Percentiles rank a stretch among this genome's conserved stretches.
Evolutionary conservation across 805 yeast genomes (phyloP).

Genomic region (Blastobotrys peoriensis): DNA sequence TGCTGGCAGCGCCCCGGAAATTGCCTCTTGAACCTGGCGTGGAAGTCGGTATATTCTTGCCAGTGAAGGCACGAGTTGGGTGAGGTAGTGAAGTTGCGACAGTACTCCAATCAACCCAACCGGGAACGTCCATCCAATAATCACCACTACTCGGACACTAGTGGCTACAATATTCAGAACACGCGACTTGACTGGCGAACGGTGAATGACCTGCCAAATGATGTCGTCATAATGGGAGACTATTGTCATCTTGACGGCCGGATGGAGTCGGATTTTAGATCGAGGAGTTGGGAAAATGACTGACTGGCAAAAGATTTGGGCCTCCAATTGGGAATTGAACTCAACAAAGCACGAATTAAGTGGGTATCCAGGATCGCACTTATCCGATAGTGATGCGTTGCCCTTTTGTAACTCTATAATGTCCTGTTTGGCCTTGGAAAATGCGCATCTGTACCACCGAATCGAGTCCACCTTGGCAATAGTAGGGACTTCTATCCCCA

Average conservation of each 20-base stretch:
- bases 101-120: constrained; percentile 74
- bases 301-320: constrained; percentile 60
- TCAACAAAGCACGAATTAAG: constrained; percentile 49
- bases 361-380: too few species aligned
- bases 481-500: neutral
- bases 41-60: constrained; percentile 54
- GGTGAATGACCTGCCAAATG: constrained; percentile 58
- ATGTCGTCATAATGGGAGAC: constrained; percentile 25
- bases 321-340: constrained; percentile 50
- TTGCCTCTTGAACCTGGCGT: constrained; percentile 39
- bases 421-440: too few species aligned
- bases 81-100: constrained; percentile 64
- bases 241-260: neutral
- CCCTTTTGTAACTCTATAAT: too few species aligned
- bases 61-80: constrained; percentile 55
- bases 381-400: too few species aligned
- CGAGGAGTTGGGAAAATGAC: constrained; percentile 34
- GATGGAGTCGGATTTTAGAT: neutral
- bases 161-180: constrained; percentile 39
- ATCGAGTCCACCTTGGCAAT: neutral
- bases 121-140: constrained; percentile 72
- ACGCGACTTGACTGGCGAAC: constrained; percentile 33
- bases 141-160: constrained; percentile 42
- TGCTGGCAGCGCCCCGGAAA: constrained; percentile 65
- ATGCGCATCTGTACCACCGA: neutral